Conservation (phyloP, 192 early-diverging fungal species). For the Coemansia sp. region DNA sequence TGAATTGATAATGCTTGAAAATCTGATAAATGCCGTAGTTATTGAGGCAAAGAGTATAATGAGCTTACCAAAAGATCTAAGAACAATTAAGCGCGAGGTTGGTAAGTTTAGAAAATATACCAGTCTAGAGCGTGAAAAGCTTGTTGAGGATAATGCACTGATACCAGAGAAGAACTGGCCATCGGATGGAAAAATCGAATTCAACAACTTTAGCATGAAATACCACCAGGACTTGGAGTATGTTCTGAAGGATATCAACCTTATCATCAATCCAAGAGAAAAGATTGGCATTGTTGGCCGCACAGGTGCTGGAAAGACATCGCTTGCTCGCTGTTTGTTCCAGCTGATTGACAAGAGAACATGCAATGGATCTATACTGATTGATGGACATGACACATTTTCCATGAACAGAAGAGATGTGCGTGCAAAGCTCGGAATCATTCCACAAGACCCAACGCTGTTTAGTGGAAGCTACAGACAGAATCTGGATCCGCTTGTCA, state of each 20-base stretch:
- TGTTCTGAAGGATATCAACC: too few species aligned
- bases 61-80: not conserved
- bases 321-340: constrained; percentile 59
- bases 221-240: too few species aligned
- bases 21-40: not conserved
- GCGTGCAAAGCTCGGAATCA: constrained; percentile 43
- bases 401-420: constrained; percentile 55
- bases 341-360: constrained; percentile 62
- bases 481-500: constrained; percentile 78
- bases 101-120: constrained; percentile 4
- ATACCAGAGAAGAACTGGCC: too few species aligned
- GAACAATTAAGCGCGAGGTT: constrained; percentile 4
- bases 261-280: too few species aligned
- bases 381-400: constrained; percentile 76
- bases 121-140: constrained; percentile 10
- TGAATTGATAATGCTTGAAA: not conserved
- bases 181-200: too few species aligned
- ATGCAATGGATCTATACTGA: constrained; percentile 55
- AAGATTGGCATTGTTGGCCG: too few species aligned
- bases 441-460: constrained; percentile 57
- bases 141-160: constrained; percentile 21
- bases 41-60: not conserved
- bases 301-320: constrained; percentile 62
- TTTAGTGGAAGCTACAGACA: constrained; percentile 68
- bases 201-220: too few species aligned